Conservation (phyloP, 2,329 filamentous ascomycete genomes). For the Phialocephala subalpina region DNA sequence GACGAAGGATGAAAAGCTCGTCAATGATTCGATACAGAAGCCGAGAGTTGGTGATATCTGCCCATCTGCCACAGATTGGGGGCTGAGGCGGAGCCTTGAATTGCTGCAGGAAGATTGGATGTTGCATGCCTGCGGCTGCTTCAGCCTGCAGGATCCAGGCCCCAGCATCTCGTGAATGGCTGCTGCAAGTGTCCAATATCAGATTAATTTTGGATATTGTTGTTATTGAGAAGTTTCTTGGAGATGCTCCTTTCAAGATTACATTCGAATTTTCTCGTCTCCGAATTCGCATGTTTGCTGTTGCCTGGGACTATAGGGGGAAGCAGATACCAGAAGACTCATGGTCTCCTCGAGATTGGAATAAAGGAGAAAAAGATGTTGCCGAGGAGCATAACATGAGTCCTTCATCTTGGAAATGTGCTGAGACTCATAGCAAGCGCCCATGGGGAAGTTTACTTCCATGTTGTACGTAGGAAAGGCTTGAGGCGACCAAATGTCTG, state of each 20-base stretch:
- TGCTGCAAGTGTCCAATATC: slow-evolving; percentile 1
- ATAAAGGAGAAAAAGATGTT: neutral
- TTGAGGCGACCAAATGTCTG: neutral
- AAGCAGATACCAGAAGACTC: neutral
- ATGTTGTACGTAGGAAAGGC: neutral
- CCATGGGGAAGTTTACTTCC: slow-evolving; percentile 9
- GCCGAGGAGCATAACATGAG: neutral
- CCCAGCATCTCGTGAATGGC: neutral
- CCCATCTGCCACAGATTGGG: neutral
- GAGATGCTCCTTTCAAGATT: neutral
- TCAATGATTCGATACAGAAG: neutral
- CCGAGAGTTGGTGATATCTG: slow-evolving; percentile 1
- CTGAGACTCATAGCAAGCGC: slow-evolving; percentile 1
- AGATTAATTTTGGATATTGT: neutral
- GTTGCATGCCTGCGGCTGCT: neutral
- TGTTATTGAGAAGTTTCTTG: slow-evolving; percentile 10
- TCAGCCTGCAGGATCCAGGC: slow-evolving; percentile 4
- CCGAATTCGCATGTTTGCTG: neutral
- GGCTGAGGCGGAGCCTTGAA: slow-evolving; percentile 16
- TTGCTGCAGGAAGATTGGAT: slow-evolving; percentile 5
- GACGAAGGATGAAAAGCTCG: no score
- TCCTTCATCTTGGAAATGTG: neutral
- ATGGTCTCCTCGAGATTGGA: no score
- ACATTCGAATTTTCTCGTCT: neutral
- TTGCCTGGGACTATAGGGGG: neutral